Evolutionary conservation across 768 basidiomycete species (phyloP), one percentile per base, ranked within the genome.

Genomic region (Asterophora parasitica): DNA sequence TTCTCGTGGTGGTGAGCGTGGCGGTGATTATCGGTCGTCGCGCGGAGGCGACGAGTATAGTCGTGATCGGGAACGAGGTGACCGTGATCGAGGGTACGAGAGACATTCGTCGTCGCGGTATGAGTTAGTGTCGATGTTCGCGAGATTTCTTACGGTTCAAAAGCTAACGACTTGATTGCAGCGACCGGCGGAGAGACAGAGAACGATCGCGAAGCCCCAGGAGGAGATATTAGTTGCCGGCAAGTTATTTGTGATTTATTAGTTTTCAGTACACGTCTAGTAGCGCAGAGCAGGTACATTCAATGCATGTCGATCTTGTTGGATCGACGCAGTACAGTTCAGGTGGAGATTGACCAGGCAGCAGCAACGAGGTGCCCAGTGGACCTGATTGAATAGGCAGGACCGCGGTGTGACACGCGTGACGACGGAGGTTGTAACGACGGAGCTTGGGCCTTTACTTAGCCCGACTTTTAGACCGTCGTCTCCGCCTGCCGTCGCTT

Each of bases 161-260:
- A 54, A 54, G 55, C 59, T 65, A 59, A 66, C 63, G 44, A 56
- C 53, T 53, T 58, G 52, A 46, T 61, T 57, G 53, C 64, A 81
- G 83, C 59, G 83, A 85, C 70, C 78, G 84, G 67, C 77, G 83
- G 40, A 69, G 83, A 61, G 83, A 85, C 63, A 69, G 83, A 55
- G 83, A 85, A 67, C 82, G 84, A 57, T 85, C 84, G 54, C 76
- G 84, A 67, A 85, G 83, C 50, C 84, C 84, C 9, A 70, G 84
- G 55, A 74, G 83, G 66, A 74, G 78, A 57, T 82, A 78, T 58
- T 82, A 65, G 73, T 55, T 55, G 19, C 23, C 34, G 36, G 36
- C 16, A 8, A 17, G 9, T 17, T 37, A 6, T 48, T 42, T 33
- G 44, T 32, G 19, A 27, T 36, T 23, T 35, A 36, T 45, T 45